These are phyloP conservation scores for Mimosa bimucronata DNA, from an alignment of 306 rosid species.

Conservation along the genomic window DNA sequence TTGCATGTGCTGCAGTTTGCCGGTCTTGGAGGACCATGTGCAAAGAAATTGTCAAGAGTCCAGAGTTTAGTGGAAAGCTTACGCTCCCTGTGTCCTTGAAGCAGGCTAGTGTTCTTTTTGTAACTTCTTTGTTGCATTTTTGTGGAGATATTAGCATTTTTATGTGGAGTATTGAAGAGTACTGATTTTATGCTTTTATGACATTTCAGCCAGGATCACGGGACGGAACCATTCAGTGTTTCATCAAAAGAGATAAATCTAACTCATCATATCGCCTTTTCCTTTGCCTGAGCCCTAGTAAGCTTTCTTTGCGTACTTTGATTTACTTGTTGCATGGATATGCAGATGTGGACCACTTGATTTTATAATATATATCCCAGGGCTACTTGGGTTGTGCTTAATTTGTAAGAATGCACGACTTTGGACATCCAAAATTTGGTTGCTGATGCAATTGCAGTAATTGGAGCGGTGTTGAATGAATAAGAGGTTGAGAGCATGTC, in stretches of 20 bases:
- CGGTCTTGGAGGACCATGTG: slow-evolving; percentile 88
- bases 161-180: slow-evolving; percentile 9
- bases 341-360: background rate
- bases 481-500: background rate
- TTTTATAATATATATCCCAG: background rate
- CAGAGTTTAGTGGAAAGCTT: slow-evolving; percentile 78
- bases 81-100: slow-evolving; percentile 84
- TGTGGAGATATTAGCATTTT: background rate
- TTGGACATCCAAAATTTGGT: background rate
- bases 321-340: background rate
- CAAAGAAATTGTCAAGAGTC: slow-evolving; percentile 76
- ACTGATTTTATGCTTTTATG: slow-evolving; percentile 33
- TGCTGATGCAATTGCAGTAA: background rate
- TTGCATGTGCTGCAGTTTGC: slow-evolving; percentile 86
- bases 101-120: slow-evolving; percentile 54
- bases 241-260: slow-evolving; percentile 85
- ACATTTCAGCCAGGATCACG: slow-evolving; percentile 78
- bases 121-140: slow-evolving; percentile 9
- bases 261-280: slow-evolving; percentile 73
- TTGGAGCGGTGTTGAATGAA: background rate
- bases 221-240: slow-evolving; percentile 74
- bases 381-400: background rate
- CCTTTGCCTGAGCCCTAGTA: slow-evolving; percentile 83
- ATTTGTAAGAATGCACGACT: background rate
- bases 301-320: slow-evolving; percentile 17